Base-by-base conservation (phyloP, 1,284 basidiomycete genomes). In the Meripilus lineatus region DNA sequence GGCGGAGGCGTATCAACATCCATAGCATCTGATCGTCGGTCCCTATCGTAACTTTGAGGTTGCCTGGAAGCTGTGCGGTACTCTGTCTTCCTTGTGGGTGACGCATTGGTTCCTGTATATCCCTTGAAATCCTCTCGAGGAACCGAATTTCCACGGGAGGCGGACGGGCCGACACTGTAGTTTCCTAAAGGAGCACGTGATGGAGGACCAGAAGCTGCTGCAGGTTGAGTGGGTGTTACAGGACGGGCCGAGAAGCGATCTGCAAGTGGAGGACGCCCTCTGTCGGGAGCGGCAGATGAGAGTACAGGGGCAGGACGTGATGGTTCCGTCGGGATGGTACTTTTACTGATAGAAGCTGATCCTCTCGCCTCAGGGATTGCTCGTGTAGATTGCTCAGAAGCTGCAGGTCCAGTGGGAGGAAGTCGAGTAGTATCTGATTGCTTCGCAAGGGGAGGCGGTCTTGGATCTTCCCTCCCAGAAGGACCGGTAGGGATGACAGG, bases 91-190 rank as follows among this genome's bases (percentile, higher is more conserved):
- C 42, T 21, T 6, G 42, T 35, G 8, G 53, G 54, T 32, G 57
- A 56, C 28, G 54, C 49, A n/a, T 49, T 50, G 13, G 50, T 51
- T 22, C 50, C 54, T n/a, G n/a, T n/a, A n/a, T n/a, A n/a, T n/a
- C n/a, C 57, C 15, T 56, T 58, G 42, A 57, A 59, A 13, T 43
- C 42, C 4, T 44, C 42, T 8, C n/a, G n/a, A n/a, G n/a, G n/a
- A n/a, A n/a, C n/a, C n/a, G n/a, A n/a, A 17, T 5, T 38, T 14
- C 36, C 7, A 18, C 20, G 25, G 36, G 55, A 1, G 55, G 44
- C 2, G 36, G 17, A n/a, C n/a, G n/a, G n/a, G n/a, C 15, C 28
- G 17, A 17, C 58, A 56, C 21, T 62, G 59, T 38, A n/a, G n/a
- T n/a, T n/a, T n/a, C n/a, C n/a, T n/a, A n/a, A n/a, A n/a, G n/a